Evolutionary conservation across 2,329 filamentous ascomycete genomes (phyloP).

Genomic region (Nemania serpens): DNA sequence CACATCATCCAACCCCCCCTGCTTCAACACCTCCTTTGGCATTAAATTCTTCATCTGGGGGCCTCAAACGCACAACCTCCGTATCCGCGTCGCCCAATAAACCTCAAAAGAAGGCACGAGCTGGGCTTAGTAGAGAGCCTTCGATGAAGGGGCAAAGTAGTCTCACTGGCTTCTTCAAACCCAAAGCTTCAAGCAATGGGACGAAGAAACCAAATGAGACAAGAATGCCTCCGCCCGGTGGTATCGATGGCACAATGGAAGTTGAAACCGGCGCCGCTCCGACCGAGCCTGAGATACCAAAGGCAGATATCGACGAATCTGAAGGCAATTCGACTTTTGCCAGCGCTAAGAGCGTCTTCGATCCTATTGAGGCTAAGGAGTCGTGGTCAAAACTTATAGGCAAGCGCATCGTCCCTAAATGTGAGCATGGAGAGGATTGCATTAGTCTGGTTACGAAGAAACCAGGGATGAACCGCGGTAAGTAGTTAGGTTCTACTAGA

Average conservation of each 20-base stretch:
- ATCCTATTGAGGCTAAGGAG: constrained; percentile 75
- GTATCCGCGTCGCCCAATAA: constrained; percentile 30
- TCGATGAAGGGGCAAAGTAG: constrained; percentile 56
- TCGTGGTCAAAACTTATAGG: constrained; percentile 85
- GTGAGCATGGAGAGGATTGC: constrained; percentile 88
- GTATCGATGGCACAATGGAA: constrained; percentile 27
- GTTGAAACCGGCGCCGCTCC: constrained; percentile 5
- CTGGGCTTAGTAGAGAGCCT: constrained; percentile 40
- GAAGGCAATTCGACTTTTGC: constrained; percentile 8
- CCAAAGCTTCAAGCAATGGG: constrained; percentile 48
- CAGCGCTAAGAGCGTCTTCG: constrained; percentile 55
- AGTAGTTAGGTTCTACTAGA: constrained; percentile 33
- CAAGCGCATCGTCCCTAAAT: constrained; percentile 74
- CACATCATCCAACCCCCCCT: constrained; percentile 30
- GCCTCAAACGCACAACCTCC: constrained; percentile 40
- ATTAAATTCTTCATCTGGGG: constrained; percentile 22
- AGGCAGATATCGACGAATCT: constrained; percentile 10
- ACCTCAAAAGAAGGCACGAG: constrained; percentile 47
- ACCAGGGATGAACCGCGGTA: constrained; percentile 78
- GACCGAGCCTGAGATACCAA: neutral
- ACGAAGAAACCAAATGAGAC: constrained; percentile 24
- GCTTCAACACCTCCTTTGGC: constrained; percentile 26
- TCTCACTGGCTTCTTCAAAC: constrained; percentile 80
- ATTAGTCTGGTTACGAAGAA: constrained; percentile 86
- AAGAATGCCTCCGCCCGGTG: neutral